Evolutionary conservation across 140 eudicot genomes (phyloP).

Genomic region (Flaveria floridana): DNA sequence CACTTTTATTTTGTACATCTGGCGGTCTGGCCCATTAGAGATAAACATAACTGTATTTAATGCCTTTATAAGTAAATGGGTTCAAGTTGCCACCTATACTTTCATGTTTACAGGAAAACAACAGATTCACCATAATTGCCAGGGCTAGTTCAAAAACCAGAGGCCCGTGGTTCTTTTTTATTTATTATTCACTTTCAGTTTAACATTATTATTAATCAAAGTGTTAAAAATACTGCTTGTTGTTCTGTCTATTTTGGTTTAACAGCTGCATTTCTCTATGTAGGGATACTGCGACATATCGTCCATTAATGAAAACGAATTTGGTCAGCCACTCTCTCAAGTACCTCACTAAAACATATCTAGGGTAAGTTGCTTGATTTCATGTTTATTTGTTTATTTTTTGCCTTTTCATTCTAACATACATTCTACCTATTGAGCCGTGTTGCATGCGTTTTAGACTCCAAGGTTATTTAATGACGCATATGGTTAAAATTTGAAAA

Average conservation of each 20-base stretch:
- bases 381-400: neutral
- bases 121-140: neutral
- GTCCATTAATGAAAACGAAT: slow-evolving; percentile 69
- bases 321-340: slow-evolving; percentile 65
- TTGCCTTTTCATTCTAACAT: neutral
- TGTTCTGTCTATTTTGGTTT: slow-evolving; percentile 13
- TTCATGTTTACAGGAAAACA: neutral
- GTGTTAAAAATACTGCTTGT: neutral
- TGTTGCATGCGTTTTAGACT: neutral
- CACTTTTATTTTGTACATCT: neutral
- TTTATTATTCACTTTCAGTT: neutral
- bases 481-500: neutral
- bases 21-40: neutral
- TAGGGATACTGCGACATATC: slow-evolving; percentile 76
- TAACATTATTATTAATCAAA: neutral
- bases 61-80: neutral
- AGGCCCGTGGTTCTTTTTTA: neutral
- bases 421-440: neutral
- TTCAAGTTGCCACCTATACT: neutral
- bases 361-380: slow-evolving; percentile 49
- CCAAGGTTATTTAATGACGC: neutral
- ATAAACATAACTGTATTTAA: neutral
- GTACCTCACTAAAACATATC: slow-evolving; percentile 61
- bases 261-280: slow-evolving; percentile 25
- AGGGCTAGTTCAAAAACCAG: neutral